Evolutionary conservation across 2,329 filamentous ascomycete species (phyloP), one percentile per base, ranked within the genome.

Genomic region (Aspergillus uvarum): DNA sequence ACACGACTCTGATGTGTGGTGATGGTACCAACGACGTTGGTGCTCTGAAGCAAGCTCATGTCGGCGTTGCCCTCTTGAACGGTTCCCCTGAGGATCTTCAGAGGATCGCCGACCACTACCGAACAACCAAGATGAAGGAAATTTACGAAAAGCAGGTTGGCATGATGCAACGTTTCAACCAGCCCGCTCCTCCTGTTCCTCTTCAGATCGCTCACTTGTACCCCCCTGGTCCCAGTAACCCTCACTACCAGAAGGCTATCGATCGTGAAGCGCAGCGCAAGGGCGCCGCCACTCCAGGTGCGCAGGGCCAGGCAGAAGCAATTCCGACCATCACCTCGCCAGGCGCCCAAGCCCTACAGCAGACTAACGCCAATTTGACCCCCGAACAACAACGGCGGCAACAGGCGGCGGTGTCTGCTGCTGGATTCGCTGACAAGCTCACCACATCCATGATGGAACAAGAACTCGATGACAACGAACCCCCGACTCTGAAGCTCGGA

Each of bases 1-100:
- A 99, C 81, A 97, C 95, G 62, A 99, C 95, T 31, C 85, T 99
- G 63, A 99, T 99, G 95, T 96, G 93, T 69, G 95, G 95, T 77
- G 95, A 99, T 72, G 95, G 95, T 65, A 99, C 95, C 58, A 99
- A 99, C 76, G 95, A 99, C 72, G 95, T 99, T 58, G 95, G 95
- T 65, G 95, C 95, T 49, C 82, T 99, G 72, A 99, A 99, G 82
- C 95, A 99, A 79, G 95, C 95, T 47, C 95, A 99, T 73, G 92
- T 99, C 65, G 95, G 95, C 77, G 91, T 99, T 64, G 95, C 95
- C 22, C 87, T 99, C 53, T 86, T 99, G 67, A 99, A 99, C 77
- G 95, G 95, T 64, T 96, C 93, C 1, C 89, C 88, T 66, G 91
- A 98, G 22, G 95, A 98, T 74, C 84, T 99, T 56, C 89, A 88